Percentiles rank a stretch among this genome's conserved stretches.
Evolutionary conservation across 768 basidiomycete species (phyloP).

Genomic region (Suillus subalutaceus): DNA sequence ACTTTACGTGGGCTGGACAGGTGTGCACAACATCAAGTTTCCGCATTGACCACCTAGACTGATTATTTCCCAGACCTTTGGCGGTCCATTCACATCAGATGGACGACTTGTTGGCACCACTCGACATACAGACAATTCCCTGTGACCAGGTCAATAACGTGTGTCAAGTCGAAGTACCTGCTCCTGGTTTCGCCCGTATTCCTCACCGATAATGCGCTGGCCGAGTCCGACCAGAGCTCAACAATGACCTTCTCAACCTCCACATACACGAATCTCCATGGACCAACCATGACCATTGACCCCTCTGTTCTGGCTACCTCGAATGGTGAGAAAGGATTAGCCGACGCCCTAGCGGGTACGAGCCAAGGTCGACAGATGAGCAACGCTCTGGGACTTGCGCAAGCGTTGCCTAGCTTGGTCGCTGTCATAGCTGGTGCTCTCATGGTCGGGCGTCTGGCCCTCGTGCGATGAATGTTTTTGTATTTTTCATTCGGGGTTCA

Average conservation of each 20-base stretch:
- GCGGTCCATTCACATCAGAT: constrained; percentile 63
- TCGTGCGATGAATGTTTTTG: constrained; percentile 1
- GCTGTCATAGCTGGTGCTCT: constrained; percentile 21
- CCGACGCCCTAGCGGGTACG: constrained; percentile 18
- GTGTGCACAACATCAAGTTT: constrained; percentile 35
- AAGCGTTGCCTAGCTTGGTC: constrained; percentile 17
- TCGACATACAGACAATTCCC: constrained; percentile 56
- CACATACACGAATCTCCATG: constrained; percentile 53
- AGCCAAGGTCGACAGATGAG: constrained; percentile 11
- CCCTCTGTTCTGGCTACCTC: constrained; percentile 58
- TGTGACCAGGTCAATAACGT: constrained; percentile 58
- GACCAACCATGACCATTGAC: constrained; percentile 56
- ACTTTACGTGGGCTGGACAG: constrained; percentile 81
- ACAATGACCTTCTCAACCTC: constrained; percentile 60
- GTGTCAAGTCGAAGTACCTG: constrained; percentile 64
- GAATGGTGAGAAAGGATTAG: constrained; percentile 54
- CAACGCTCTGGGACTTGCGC: constrained; percentile 11
- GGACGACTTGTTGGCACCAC: constrained; percentile 62
- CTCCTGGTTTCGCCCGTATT: constrained; percentile 78
- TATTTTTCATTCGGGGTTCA: constrained; percentile 12
- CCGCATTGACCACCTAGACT: not conserved
- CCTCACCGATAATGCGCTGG: constrained; percentile 47
- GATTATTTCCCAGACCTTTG: constrained; percentile 51
- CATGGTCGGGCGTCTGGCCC: constrained; percentile 12
- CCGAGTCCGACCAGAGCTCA: constrained; percentile 35